Evolutionary conservation across 805 yeast species (phyloP).

Genomic region (Yarrowia sp.): DNA sequence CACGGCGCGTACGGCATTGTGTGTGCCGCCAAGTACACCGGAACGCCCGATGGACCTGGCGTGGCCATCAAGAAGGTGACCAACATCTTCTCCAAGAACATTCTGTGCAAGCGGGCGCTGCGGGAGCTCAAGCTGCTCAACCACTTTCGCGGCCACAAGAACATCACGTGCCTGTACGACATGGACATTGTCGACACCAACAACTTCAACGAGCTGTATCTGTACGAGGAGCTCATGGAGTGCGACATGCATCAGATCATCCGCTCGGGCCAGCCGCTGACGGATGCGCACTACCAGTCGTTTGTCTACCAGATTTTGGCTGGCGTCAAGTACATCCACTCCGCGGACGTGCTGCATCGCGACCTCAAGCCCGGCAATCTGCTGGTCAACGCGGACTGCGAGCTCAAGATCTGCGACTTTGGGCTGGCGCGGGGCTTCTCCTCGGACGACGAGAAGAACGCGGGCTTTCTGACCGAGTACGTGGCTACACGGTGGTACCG

Average conservation of each 20-base stretch:
- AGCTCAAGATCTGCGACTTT: conserved; percentile 92
- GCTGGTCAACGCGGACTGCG: conserved; percentile 93
- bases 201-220: conserved; percentile 83
- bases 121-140: conserved; percentile 86
- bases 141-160: conserved; percentile 94
- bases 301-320: conserved; percentile 89
- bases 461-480: conserved; percentile 94
- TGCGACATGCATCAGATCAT: conserved; percentile 98
- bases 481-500: conserved; percentile 99
- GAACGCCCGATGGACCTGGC: conserved; percentile 67
- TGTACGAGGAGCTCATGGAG: conserved; percentile 96
- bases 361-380: conserved; percentile 94
- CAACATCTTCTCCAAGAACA: conserved; percentile 86
- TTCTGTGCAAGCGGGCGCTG: conserved; percentile 85
- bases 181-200: conserved; percentile 81
- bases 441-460: conserved; percentile 75
- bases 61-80: conserved; percentile 97
- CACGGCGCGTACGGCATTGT: conserved; percentile 98
- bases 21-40: conserved; percentile 84
- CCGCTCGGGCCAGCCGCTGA: conserved; percentile 85
- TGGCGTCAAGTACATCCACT: conserved; percentile 85
- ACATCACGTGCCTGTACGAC: conserved; percentile 92
- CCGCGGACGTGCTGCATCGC: conserved; percentile 89
- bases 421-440: conserved; percentile 93
- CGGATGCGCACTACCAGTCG: conserved; percentile 93